These are phyloP conservation scores for Penicillium sumatraense DNA, from an alignment of 2,329 filamentous ascomycete species.

Conservation along the genomic window DNA sequence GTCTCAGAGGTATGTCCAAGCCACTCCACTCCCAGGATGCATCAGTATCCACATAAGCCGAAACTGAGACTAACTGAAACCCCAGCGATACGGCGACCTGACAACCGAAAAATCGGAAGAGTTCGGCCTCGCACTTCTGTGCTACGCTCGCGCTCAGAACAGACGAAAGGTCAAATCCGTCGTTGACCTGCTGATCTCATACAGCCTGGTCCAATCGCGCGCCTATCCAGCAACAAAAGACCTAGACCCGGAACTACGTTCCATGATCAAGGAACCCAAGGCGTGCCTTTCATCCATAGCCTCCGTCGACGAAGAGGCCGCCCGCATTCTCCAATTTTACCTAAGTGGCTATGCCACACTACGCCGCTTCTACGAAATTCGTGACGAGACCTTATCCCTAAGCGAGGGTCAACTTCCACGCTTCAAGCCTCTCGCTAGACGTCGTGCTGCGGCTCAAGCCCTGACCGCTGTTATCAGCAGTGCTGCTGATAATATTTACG, in stretches of 20 bases:
- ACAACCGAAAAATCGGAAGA: conserved; percentile 73
- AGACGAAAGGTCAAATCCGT: conserved; percentile 80
- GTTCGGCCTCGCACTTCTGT: conserved; percentile 86
- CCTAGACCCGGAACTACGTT: conserved; percentile 72
- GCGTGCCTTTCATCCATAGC: conserved; percentile 73
- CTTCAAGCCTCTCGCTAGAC: conserved; percentile 62
- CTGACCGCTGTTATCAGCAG: conserved; percentile 83
- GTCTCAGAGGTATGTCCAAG: conserved; percentile 73
- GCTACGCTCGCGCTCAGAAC: conserved; percentile 85
- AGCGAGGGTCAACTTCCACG: conserved; percentile 45
- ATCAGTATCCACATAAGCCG: neutral
- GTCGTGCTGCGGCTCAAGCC: conserved; percentile 72
- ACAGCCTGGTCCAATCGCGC: conserved; percentile 82
- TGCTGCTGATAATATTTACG: conserved; percentile 87
- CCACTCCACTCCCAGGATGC: neutral
- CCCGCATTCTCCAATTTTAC: conserved; percentile 79
- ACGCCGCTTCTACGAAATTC: conserved; percentile 86
- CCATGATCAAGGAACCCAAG: conserved; percentile 73
- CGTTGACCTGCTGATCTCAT: conserved; percentile 82
- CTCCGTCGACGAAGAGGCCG: conserved; percentile 76
- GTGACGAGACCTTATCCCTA: conserved; percentile 66
- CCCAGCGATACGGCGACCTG: conserved; percentile 79
- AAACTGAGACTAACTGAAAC: conserved; percentile 21
- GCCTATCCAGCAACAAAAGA: conserved; percentile 74
- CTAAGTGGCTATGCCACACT: conserved; percentile 92